Evolutionary conservation across 352 stramenopile species (phyloP).

Genomic region (Phytophthora fragariaefolia): DNA sequence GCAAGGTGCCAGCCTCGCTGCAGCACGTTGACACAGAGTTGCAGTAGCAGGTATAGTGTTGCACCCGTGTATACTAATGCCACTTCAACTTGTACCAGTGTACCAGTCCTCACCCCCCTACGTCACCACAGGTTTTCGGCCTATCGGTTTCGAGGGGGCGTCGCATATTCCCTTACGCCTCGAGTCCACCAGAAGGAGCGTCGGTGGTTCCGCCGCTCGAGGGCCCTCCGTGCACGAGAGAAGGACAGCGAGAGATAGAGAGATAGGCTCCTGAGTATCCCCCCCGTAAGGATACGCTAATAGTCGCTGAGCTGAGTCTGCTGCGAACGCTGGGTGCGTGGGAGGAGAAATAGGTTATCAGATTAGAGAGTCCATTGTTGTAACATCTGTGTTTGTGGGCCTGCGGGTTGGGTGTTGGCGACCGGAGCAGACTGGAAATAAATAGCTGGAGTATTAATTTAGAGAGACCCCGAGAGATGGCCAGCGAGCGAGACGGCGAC

Average conservation of each 20-base stretch:
- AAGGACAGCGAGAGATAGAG: too few relatives aligned
- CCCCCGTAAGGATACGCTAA: too few relatives aligned
- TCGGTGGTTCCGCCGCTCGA: slow-evolving; percentile 4
- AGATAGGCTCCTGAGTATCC: too few relatives aligned
- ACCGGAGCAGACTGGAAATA: slow-evolving; percentile 22
- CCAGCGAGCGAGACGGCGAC: slow-evolving; percentile 36
- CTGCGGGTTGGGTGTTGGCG: not conserved
- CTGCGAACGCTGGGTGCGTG: not conserved
- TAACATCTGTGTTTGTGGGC: too few relatives aligned
- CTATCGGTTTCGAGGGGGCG: slow-evolving; percentile 4
- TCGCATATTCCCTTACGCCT: slow-evolving; percentile 3
- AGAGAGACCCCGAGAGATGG: slow-evolving; percentile 22
- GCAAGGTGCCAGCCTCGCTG: slow-evolving; percentile 26
- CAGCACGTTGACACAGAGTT: slow-evolving; percentile 2
- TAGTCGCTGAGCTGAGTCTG: too few relatives aligned
- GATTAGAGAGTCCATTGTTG: not conserved
- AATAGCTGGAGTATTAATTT: slow-evolving; percentile 30
- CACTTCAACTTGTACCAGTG: slow-evolving; percentile 25
- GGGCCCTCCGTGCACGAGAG: not conserved
- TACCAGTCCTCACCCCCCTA: not conserved
- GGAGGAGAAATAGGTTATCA: not conserved
- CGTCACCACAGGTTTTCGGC: slow-evolving; percentile 27
- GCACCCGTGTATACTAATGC: not conserved
- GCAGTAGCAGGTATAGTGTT: not conserved
- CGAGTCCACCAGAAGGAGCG: not conserved